Evolutionary conservation across 257 asterid species (phyloP).

Genomic region (Solanum tarapatanum): DNA sequence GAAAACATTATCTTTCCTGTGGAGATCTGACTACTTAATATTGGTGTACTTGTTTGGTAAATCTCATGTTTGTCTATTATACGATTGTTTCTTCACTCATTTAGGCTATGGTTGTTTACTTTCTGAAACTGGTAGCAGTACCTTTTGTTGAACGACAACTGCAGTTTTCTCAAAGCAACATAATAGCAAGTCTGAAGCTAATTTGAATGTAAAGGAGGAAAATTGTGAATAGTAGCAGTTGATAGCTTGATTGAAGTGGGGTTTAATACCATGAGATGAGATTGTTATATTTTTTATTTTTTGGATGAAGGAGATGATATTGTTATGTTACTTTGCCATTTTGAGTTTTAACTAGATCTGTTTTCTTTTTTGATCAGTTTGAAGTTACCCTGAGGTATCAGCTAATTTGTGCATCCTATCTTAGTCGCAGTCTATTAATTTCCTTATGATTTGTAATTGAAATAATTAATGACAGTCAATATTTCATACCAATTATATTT

Average conservation of each 20-base stretch:
- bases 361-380: neutral
- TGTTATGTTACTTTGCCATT: neutral
- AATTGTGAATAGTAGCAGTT: neutral
- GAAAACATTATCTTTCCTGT: neutral
- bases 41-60: neutral
- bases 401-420: neutral
- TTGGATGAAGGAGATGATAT: neutral
- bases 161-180: neutral
- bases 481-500: neutral
- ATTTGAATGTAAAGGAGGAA: neutral
- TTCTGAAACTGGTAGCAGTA: neutral
- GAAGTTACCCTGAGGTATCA: neutral
- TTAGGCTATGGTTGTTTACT: neutral
- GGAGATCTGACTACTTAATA: neutral
- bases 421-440: neutral
- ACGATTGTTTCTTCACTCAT: neutral
- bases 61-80: neutral
- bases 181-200: neutral
- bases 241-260: neutral
- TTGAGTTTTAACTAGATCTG: neutral
- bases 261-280: neutral
- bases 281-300: neutral
- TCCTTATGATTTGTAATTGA: neutral
- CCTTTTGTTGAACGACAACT: neutral
- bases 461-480: neutral